Evolutionary conservation across 2,329 filamentous ascomycete genomes (phyloP), one percentile per base, ranked within the genome.

Genomic region (Exophiala oligosperma): DNA sequence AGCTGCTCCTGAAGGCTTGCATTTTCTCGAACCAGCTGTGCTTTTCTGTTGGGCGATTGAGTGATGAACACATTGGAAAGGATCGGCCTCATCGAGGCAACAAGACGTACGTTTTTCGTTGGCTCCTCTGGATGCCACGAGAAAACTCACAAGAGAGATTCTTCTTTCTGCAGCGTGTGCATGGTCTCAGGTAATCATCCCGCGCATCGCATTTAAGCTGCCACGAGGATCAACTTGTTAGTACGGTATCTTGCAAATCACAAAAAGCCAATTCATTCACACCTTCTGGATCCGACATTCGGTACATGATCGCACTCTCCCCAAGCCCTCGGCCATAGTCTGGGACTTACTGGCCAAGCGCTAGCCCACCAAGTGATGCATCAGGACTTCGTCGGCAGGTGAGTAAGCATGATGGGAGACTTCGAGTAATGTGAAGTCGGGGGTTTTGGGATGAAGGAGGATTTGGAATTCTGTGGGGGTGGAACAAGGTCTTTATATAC

Each of bases 1-100:
- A 59, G 38, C 38, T 51, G 56, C 50, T 59, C 51, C 8, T 54
- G 28, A 17, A 59, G 52, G 17, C 52, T 49, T 21, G 51, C 56
- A 38, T 50, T 59, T 46, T 59, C 56, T 32, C 43, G 52, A 28
- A 48, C 52, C 32, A 59, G 44, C 21, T 59, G 32, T 6, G 50
- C 52, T 47, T 59, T 59, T 17, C 56, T 59, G 38, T 55, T 29
- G 47, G 12, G 38, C 26, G 26, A 4, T 7, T 28, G 26, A 28
- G 26, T 28, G 26, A 28, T 7, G 26, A 28, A 28, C 26, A 28
- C 26, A 48, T 50, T 44, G 51, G 24, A 40, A 21, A 24, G 29
- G 35, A 56, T 17, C 14, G 51, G 47, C 54, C 17, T 23, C 12
- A 7, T 35, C 23, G 32, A 35, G 47, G 40, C 40, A 12, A 37